Evolutionary conservation across 176 grass and related monocot genomes (phyloP), one percentile per base, ranked within the genome.

Genomic region (Oryza nivara): DNA sequence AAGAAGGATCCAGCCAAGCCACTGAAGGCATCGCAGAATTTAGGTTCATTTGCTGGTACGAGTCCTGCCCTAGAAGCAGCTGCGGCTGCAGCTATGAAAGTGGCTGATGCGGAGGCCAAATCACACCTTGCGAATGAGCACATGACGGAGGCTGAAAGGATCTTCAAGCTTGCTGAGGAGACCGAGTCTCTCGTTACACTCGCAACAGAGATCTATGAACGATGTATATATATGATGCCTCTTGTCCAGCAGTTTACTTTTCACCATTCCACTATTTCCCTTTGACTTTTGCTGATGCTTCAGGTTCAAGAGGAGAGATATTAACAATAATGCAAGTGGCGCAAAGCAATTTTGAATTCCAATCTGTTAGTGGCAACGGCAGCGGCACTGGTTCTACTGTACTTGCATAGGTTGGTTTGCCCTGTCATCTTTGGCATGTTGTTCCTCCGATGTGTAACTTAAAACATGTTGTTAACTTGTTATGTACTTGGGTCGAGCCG

Each of bases 91-190:
- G 96, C 91, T 79, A 73, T 70, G 66, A 93, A 92, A 82, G 87
- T 92, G 71, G 93, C 96, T 38, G 96, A 99, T 52, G 88, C 93
- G 0, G 93, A 99, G 82, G 86, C 93, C 81, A 99, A 99, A 87
- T 83, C 83, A 40, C 86, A 90, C 76, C 71, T 96, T 45, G 96
- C 93, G 40, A 91, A 90, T 49, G 96, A 99, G 78, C 88, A 92
- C 51, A 89, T 90, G 23, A 94, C 90, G 70, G 85, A 96, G 65
- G 78, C 74, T 63, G 93, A 99, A 83, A 96, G 87, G 80, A 89
- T 96, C 22, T 30, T 67, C 51, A 93, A 89, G 83, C 72, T 99
- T 83, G 75, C 89, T 1, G 96, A 99, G 75, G 86, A 99, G 14
- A 84, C 91, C 0, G 90, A 96, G 35, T 87, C 91, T 36, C 83